Conservation (phyloP, 305 asterid genomes). For the Caryopteris hybrid region DNA sequence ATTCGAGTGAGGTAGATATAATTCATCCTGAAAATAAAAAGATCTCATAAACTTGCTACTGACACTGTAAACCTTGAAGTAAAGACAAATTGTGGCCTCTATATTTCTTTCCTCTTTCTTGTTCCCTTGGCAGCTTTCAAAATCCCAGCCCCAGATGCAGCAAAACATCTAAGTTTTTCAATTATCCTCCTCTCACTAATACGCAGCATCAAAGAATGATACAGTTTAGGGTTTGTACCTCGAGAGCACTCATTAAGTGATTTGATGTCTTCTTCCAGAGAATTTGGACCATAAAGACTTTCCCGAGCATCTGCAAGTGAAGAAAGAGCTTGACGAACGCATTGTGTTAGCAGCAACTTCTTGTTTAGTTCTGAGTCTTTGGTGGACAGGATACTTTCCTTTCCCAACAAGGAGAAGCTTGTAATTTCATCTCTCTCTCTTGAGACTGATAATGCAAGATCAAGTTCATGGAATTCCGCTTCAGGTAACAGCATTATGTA, state of each 20-base stretch:
- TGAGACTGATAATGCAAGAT: slow-evolving; percentile 31
- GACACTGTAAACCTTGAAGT: background rate
- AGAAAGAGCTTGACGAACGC: slow-evolving; percentile 52
- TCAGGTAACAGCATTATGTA: slow-evolving; percentile 64
- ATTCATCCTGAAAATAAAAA: background rate
- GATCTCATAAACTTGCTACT: background rate
- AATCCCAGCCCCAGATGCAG: slow-evolving; percentile 25
- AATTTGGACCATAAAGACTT: slow-evolving; percentile 49
- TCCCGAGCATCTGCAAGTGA: slow-evolving; percentile 75
- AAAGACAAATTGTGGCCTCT: background rate
- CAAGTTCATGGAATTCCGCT: slow-evolving; percentile 40
- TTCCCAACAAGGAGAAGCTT: slow-evolving; percentile 10
- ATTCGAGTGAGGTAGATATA: background rate
- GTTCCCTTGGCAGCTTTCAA: slow-evolving; percentile 6
- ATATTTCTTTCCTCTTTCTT: slow-evolving; percentile 25
- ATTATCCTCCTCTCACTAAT: slow-evolving; percentile 78
- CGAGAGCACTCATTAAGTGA: slow-evolving; percentile 32
- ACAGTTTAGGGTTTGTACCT: slow-evolving; percentile 39
- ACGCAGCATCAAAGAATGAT: slow-evolving; percentile 72
- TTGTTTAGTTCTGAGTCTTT: slow-evolving; percentile 32
- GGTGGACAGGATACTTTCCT: slow-evolving; percentile 17
- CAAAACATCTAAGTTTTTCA: slow-evolving; percentile 54
- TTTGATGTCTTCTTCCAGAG: slow-evolving; percentile 55
- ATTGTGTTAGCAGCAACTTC: slow-evolving; percentile 41
- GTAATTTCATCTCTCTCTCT: slow-evolving; percentile 20